Evolutionary conservation across 164 flowering plant genomes (phyloP).

Genomic region (Liriodendron chinense): DNA sequence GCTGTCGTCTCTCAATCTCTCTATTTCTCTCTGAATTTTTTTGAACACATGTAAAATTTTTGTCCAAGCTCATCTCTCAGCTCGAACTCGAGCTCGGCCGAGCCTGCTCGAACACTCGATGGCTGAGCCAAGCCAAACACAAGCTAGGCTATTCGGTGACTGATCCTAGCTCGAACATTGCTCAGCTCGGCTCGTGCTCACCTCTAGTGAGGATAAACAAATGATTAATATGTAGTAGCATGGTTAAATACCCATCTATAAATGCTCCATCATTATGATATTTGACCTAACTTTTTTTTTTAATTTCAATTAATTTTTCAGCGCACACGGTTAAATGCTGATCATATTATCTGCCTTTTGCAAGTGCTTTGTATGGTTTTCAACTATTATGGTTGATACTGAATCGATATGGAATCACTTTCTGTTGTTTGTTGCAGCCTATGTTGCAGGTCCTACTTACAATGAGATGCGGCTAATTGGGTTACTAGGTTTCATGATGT

Average conservation of each 20-base stretch:
- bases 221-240: too few species aligned
- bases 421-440: slow-evolving; percentile 26
- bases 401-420: background rate
- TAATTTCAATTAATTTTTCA: background rate
- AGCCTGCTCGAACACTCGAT: too few species aligned
- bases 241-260: background rate
- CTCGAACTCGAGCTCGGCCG: too few species aligned
- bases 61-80: too few species aligned
- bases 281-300: background rate
- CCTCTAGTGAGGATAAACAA: too few species aligned
- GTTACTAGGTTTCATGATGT: slow-evolving; percentile 17
- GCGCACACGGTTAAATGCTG: background rate
- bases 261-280: background rate
- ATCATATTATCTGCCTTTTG: background rate
- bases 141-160: too few species aligned
- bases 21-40: too few species aligned
- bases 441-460: slow-evolving; percentile 14
- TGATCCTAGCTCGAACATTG: too few species aligned
- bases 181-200: too few species aligned
- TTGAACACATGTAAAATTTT: too few species aligned
- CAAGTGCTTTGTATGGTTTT: background rate
- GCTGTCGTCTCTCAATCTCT: too few species aligned
- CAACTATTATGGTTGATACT: background rate
- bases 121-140: too few species aligned
- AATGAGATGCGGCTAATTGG: slow-evolving; percentile 24